A percentile compares a stretch with the other conserved stretches of the same genome.
phyloP scores from a whole-genome alignment of 1,139 yeast genomes.

The Debaryomyces coudertii region DNA sequence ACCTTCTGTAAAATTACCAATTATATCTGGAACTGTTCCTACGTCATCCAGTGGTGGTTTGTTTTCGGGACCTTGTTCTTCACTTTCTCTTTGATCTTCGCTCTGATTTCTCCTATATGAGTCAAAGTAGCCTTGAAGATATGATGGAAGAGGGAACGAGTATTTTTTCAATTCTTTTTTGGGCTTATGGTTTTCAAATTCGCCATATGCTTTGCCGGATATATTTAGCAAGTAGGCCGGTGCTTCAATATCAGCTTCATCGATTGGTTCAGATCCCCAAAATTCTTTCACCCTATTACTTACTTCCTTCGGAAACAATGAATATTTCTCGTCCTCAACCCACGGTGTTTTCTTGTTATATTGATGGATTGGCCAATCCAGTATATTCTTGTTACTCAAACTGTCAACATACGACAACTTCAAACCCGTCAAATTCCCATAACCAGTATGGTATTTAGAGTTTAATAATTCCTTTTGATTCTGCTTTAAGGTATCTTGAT shows the following conservation, averaged over 20 bases:
- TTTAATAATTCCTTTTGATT: constrained; percentile 37
- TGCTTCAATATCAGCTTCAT: constrained; percentile 17
- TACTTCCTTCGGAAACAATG: constrained; percentile 64
- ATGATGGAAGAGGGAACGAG: constrained; percentile 43
- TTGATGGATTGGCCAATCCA: constrained; percentile 61
- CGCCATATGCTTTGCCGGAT: constrained; percentile 53
- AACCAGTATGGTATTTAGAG: constrained; percentile 54
- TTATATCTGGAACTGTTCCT: constrained; percentile 17
- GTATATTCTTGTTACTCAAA: constrained; percentile 40
- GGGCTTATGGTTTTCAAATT: constrained; percentile 30
- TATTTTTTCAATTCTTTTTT: constrained; percentile 20
- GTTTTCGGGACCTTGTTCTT: constrained; percentile 32
- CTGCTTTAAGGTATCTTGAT: constrained; percentile 35
- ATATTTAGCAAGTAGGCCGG: constrained; percentile 52
- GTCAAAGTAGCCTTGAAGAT: constrained; percentile 40
- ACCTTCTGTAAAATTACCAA: constrained; percentile 33
- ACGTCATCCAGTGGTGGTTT: constrained; percentile 11
- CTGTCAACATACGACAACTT: constrained; percentile 63
- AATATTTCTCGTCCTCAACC: constrained; percentile 54
- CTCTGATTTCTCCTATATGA: constrained; percentile 27
- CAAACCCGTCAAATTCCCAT: constrained; percentile 77
- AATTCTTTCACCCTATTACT: constrained; percentile 47
- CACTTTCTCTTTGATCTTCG: constrained; percentile 25
- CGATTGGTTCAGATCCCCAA: constrained; percentile 46
- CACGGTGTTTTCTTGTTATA: constrained; percentile 48